Conservation (phyloP, 148 eudicot genomes). For the Chenopodium quinoa region DNA sequence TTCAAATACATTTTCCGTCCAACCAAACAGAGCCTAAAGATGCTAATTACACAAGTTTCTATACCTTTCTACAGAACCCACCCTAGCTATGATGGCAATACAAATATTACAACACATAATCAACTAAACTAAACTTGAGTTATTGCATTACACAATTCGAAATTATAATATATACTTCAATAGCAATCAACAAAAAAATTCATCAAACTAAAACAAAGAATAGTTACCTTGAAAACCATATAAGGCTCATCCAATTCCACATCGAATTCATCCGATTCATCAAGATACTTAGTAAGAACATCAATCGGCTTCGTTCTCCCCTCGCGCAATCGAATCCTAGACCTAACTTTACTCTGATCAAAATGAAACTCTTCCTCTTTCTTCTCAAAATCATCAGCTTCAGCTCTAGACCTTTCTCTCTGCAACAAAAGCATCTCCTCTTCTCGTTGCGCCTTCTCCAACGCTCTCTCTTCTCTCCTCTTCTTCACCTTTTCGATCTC, state of each 20-base stretch:
- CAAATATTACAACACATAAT: background rate
- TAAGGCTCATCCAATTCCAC: slow-evolving; percentile 84
- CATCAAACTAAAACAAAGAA: background rate
- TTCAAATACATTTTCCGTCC: background rate
- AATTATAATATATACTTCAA: background rate
- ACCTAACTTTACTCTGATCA: slow-evolving; percentile 93
- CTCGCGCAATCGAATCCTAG: slow-evolving; percentile 74
- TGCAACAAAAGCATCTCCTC: slow-evolving; percentile 91
- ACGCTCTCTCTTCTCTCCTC: slow-evolving; percentile 86
- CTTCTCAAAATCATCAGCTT: slow-evolving; percentile 94
- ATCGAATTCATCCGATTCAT: slow-evolving; percentile 80
- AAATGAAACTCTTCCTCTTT: slow-evolving; percentile 98
- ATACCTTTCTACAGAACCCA: background rate
- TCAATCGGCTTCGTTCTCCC: slow-evolving; percentile 92
- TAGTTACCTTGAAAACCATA: slow-evolving; percentile 65
- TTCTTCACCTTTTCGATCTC: slow-evolving; percentile 97
- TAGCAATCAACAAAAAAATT: background rate
- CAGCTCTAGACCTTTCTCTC: slow-evolving; percentile 88
- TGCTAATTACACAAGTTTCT: background rate
- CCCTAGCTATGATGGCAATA: background rate
- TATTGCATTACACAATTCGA: background rate
- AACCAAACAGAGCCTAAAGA: background rate
- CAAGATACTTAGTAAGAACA: slow-evolving; percentile 77
- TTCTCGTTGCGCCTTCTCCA: slow-evolving; percentile 88
- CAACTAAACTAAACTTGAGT: background rate